Percentiles rank a stretch among this genome's conserved stretches.
These are phyloP conservation scores for Solanum virginianum DNA, from an alignment of 257 asterid genomes.

Conservation along the genomic window DNA sequence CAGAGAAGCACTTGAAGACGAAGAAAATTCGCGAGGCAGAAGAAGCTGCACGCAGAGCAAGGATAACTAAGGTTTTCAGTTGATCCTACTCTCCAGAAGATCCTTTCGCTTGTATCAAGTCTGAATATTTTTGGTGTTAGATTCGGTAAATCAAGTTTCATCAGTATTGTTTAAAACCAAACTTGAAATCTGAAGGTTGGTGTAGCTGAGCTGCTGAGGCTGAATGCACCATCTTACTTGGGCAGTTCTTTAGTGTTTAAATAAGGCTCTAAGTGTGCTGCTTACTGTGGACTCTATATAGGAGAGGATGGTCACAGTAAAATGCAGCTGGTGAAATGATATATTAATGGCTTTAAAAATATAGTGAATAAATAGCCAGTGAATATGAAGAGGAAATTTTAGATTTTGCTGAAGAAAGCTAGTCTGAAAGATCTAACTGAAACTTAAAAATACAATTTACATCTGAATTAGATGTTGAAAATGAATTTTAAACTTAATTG, in stretches of 20 bases:
- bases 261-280: not conserved
- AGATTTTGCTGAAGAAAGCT: not conserved
- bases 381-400: not conserved
- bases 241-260: not conserved
- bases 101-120: not conserved
- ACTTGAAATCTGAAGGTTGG: not conserved
- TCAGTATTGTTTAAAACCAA: not conserved
- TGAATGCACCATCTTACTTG: not conserved
- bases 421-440: not conserved
- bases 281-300: not conserved
- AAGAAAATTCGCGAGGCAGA: constrained; percentile 83
- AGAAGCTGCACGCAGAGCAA: constrained; percentile 78
- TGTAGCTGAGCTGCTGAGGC: not conserved
- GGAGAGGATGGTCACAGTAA: not conserved
- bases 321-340: not conserved
- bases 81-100: not conserved
- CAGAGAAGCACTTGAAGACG: constrained; percentile 78
- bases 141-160: not conserved
- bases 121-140: not conserved
- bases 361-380: not conserved
- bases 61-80: constrained; percentile 68
- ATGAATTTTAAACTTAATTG: not conserved
- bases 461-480: not conserved
- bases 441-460: not conserved
- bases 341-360: not conserved